Conservation (phyloP, 495 filamentous ascomycete genomes). For the Monascus purpureus region DNA sequence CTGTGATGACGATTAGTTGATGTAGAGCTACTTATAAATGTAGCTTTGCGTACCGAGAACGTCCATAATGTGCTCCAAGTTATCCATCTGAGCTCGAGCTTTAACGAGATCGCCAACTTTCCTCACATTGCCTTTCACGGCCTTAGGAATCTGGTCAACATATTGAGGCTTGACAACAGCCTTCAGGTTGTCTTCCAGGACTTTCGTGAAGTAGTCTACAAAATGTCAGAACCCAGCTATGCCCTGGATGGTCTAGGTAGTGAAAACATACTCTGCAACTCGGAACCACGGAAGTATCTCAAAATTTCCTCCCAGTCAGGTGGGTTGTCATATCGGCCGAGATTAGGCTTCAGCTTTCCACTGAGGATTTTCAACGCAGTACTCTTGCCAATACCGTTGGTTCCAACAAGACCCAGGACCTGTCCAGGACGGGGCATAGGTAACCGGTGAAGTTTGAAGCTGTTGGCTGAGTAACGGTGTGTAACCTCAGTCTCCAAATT, state of each 20-base stretch:
- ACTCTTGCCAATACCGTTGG: constrained; percentile 99
- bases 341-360: constrained; percentile 94
- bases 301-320: constrained; percentile 99
- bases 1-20: constrained; percentile 28
- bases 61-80: constrained; percentile 73
- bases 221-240: constrained; percentile 3
- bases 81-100: constrained; percentile 57
- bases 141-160: constrained; percentile 92
- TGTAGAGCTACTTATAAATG: not conserved
- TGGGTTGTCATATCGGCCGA: constrained; percentile 88
- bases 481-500: constrained; percentile 96
- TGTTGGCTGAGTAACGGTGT: constrained; percentile 96
- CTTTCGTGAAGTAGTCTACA: constrained; percentile 93
- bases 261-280: constrained; percentile 68
- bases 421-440: constrained; percentile 92
- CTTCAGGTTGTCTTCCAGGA: constrained; percentile 91
- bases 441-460: constrained; percentile 95
- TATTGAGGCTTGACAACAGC: constrained; percentile 98
- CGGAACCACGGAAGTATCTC: constrained; percentile 93
- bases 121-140: constrained; percentile 65
- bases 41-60: constrained; percentile 44
- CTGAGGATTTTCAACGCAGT: constrained; percentile 96
- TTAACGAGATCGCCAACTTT: constrained; percentile 65
- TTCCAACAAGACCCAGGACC: constrained; percentile 93
- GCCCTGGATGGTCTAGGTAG: not conserved